Percentiles rank a stretch among this genome's conserved stretches.
Evolutionary conservation across 352 stramenopile genomes (phyloP).

Genomic region (Globisporangium orthogonon): DNA sequence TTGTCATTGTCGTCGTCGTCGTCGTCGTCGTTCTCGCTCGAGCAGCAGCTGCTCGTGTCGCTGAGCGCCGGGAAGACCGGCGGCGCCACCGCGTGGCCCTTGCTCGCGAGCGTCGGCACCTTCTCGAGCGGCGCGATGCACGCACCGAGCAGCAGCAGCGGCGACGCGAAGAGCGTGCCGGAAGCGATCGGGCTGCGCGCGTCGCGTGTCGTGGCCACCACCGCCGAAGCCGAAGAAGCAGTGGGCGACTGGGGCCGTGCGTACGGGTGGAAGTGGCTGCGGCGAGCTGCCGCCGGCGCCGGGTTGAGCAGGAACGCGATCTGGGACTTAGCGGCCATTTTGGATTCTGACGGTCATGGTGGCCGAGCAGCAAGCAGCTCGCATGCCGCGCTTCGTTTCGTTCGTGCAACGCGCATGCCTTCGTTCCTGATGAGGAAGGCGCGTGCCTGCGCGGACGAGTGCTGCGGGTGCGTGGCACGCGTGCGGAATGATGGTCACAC

Average conservation of each 20-base stretch:
- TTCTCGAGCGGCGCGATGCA: constrained; percentile 28
- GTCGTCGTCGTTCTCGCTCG: constrained; percentile 14
- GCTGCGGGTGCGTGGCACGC: too few relatives aligned
- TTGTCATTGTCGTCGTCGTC: not conserved
- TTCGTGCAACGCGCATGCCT: too few relatives aligned
- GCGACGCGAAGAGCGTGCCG: constrained; percentile 19
- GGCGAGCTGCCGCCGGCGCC: constrained; percentile 10
- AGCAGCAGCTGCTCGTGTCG: constrained; percentile 9
- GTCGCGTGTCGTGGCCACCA: constrained; percentile 15
- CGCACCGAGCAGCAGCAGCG: constrained; percentile 24
- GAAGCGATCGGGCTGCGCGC: constrained; percentile 13
- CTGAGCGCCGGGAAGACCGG: constrained; percentile 6
- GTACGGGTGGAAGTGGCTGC: constrained; percentile 9
- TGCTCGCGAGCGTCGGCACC: constrained; percentile 1
- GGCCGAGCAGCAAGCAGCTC: not conserved
- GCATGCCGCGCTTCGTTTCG: too few relatives aligned
- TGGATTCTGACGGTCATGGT: constrained; percentile 7
- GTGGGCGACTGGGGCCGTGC: constrained; percentile 8
- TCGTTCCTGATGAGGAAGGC: too few relatives aligned
- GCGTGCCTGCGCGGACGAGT: too few relatives aligned
- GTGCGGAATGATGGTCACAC: too few relatives aligned
- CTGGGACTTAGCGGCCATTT: constrained; percentile 34
- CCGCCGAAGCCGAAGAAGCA: not conserved
- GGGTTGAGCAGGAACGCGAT: constrained; percentile 43
- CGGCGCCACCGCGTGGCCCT: not conserved